Evolutionary conservation across 2,329 filamentous ascomycete species (phyloP), one percentile per base, ranked within the genome.

Genomic region (Aspergillus glaucus): DNA sequence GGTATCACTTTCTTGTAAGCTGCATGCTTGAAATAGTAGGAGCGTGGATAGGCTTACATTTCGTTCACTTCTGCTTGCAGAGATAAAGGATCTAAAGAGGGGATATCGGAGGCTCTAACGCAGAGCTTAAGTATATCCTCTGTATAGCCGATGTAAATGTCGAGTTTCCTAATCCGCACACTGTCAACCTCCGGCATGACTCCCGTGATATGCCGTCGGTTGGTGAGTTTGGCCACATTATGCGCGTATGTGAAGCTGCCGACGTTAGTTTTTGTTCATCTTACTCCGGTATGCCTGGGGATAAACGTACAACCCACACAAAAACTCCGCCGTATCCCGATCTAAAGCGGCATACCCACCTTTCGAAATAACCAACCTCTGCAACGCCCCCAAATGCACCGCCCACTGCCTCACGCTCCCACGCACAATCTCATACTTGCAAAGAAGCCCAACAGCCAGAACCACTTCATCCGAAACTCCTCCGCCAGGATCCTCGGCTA

Each of bases 391-490:
- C 36, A 69, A 49, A 48, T 69, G 67, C n/a, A 66, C 59, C 14
- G 60, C 57, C 67, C 67, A 69, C 45, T 68, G 67, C 41, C 63
- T 64, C 6, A 69, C 64, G 37, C 65, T 68, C 12, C 67, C 67
- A 12, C 66, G 64, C 2, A 68, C 62, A 28, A 68, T 58, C 44
- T 69, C 67, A 42, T 68, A 69, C 46, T 69, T 69, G 55, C 64
- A 67, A n/a, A 69, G 51, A 21, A 68, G 57, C 12, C 63, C 66
- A 14, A 69, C 62, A 2, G 67, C 59, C 17, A 68, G 53, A 42
- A 69, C 60, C 2, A 61, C 50, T 43, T 69, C 64, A 32, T 67
- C 64, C 3, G 65, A 51, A 7, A 64, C 48, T 2, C 43, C 8
- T 19, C 55, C 49, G 2, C 49, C 50, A 17, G 54, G 49, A 3